Evolutionary conservation across 441 rosid species (phyloP), one percentile per base, ranked within the genome.

Genomic region (Pelargonium cotyledonis): DNA sequence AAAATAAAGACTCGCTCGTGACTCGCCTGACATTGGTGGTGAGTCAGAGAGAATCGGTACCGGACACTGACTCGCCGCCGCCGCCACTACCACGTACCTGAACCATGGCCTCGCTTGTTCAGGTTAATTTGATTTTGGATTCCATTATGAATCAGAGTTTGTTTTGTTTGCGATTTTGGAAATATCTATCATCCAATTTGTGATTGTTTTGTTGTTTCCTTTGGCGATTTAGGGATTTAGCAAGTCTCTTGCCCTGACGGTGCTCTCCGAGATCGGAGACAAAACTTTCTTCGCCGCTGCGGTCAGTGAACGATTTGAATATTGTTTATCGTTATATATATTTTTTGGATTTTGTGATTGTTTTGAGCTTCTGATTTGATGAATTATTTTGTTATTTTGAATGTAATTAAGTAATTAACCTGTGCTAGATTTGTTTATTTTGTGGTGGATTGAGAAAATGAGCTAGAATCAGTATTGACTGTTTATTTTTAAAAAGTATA

Each of bases 211-310:
- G 38, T 0, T 51, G 4, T 12, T 12, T 10, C n/a, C 19, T 49
- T 4, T 12, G 19, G 6, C 21, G 23, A 53, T 53, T 53, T 16
- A 53, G 60, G 60, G 60, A n/a, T 53, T 53, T 16, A 53, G 60
- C 21, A 53, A 53, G 60, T 53, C 60, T 1, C 60, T 53, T 19
- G 60, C 60, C 8, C 7, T 16, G 60, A 53, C 60, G 23, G 60
- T 53, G 60, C 60, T 53, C 60, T 53, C 60, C 23, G 60, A 53
- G 60, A 53, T 53, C 19, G 60, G 60, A 53, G 60, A 53, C 60
- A 53, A 53, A 21, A 53, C 60, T 3, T 53, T 53, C 60, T 53
- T 53, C 60, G 60, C 60, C 18, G 60, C 60, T 6, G 60, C 60
- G 60, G 60, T 53, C 60, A 53, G 60, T 53, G 19, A 53, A 53